Percentiles rank a stretch among this genome's conserved stretches.
phyloP scores from a whole-genome alignment of 106 monocot species.

The Dioscorea alata region DNA sequence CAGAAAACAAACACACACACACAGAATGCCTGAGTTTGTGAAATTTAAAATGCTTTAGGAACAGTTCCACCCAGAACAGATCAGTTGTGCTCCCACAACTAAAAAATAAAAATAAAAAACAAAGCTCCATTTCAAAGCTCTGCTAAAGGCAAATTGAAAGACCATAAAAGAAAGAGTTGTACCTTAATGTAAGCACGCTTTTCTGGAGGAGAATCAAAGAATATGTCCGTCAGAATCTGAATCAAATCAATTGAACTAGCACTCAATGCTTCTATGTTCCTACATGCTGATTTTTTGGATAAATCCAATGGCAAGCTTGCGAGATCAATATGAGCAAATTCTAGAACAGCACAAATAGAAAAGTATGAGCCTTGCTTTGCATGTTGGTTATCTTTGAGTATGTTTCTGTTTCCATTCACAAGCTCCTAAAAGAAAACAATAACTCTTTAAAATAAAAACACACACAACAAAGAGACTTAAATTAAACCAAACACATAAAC shows the following conservation, averaged over 20 bases:
- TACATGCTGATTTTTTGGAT: constrained; percentile 48
- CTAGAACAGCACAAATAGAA: constrained; percentile 4
- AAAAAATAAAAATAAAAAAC: too few relatives aligned
- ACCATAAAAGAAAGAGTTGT: not conserved
- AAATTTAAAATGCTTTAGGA: too few relatives aligned
- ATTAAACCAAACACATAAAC: constrained; percentile 2
- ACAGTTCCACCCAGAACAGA: too few relatives aligned
- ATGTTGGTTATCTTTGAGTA: constrained; percentile 19
- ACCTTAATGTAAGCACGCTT: constrained; percentile 68
- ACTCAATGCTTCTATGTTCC: constrained; percentile 53
- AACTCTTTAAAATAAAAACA: not conserved
- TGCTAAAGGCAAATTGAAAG: too few relatives aligned
- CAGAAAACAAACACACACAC: too few relatives aligned
- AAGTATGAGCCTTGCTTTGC: constrained; percentile 8
- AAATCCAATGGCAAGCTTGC: constrained; percentile 9
- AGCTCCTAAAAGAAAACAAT: constrained; percentile 43
- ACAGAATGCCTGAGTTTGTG: too few relatives aligned
- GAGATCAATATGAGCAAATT: constrained; percentile 12
- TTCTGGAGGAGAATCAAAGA: constrained; percentile 53
- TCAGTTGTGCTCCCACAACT: too few relatives aligned
- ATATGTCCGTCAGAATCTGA: constrained; percentile 41
- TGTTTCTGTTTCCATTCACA: constrained; percentile 50
- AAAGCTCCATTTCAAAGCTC: too few relatives aligned
- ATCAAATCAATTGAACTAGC: constrained; percentile 56
- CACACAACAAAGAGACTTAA: not conserved